Conservation (phyloP, 2,329 filamentous ascomycete genomes). For the Didymella glomerata region DNA sequence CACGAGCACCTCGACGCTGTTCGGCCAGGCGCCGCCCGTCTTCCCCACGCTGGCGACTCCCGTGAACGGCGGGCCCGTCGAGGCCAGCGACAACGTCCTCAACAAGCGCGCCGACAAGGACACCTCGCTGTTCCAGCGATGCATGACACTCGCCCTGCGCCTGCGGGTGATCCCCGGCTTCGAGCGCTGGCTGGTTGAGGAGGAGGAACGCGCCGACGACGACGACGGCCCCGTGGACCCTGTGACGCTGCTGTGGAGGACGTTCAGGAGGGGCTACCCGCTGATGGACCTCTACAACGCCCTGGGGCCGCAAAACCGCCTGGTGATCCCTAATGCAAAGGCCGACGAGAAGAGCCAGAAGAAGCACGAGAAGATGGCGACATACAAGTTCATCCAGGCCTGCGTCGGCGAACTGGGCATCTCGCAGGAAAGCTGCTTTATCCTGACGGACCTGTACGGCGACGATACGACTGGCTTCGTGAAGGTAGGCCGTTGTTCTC, state of each 20-base stretch:
- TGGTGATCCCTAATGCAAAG: slow-evolving; percentile 72
- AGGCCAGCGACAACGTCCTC: slow-evolving; percentile 92
- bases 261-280: slow-evolving; percentile 83
- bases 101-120: slow-evolving; percentile 95
- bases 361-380: slow-evolving; percentile 84
- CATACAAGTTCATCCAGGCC: slow-evolving; percentile 91
- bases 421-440: slow-evolving; percentile 83
- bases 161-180: slow-evolving; percentile 86
- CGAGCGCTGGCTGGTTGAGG: slow-evolving; percentile 74
- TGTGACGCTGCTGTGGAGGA: slow-evolving; percentile 89
- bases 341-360: slow-evolving; percentile 64
- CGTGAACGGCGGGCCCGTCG: slow-evolving; percentile 67
- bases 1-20: slow-evolving; percentile 57
- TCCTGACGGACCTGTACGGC: slow-evolving; percentile 88
- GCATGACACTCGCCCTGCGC: slow-evolving; percentile 82
- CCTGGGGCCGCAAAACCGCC: slow-evolving; percentile 72
- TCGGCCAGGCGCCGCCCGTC: slow-evolving; percentile 48
- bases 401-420: slow-evolving; percentile 85
- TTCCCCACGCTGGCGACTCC: slow-evolving; percentile 47
- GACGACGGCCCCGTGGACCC: slow-evolving; percentile 66
- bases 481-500: slow-evolving; percentile 66
- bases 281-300: slow-evolving; percentile 90
- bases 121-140: slow-evolving; percentile 93
- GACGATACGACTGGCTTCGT: slow-evolving; percentile 97
- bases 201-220: slow-evolving; percentile 72